Base-by-base conservation (phyloP, 2,329 filamentous ascomycete species). In the Sporothrix curviconia region DNA sequence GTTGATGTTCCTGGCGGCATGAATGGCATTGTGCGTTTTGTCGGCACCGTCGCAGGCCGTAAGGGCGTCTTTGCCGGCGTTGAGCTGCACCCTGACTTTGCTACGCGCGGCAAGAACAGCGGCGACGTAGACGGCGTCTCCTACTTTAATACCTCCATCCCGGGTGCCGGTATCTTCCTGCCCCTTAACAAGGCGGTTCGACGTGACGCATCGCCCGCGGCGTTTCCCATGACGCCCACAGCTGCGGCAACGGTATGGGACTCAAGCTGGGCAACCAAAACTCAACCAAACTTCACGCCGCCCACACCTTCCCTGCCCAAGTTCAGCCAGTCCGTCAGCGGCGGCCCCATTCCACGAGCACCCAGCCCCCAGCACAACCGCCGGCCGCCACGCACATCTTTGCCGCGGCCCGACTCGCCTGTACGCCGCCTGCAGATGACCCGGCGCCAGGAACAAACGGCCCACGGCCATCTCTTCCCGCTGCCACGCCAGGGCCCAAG, bases 1-100 rank as follows among this genome's bases (percentile, higher is more conserved):
- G 92, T 96, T 61, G 92, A 96, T 64, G 92, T 96, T 47, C 92
- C 92, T 1, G 94, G 94, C 42, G 90, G 87, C 70, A 96, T 99
- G 91, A 78, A 87, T 64, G 94, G 94, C 50, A 87, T 84, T 2
- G 86, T 97, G 64, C 92, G 89, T 69, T 99, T 96, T 69, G 78
- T 97, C 61, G 94, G 94, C 44, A 78, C 78, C 39, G 92, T 99
- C 40, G 83, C 85, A 65, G 92, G 92, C 62, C 96, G 96, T 76
- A 90, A 88, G 64, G 94, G 94, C 52, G 82, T 83, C 19, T 99
- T 99, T 76, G 91, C 90, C 32, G 94, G 94, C 46, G 89, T 99
- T 36, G 94, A 99, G 72, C 78, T 99, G 62, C 84, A 86, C 66
- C 77, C 82, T 55, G 89, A 95, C 64, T 95, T 87, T 75, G 89